A percentile compares a stretch with the other conserved stretches of the same genome.
These are phyloP conservation scores for Termitomyces sp. DNA, from an alignment of 768 basidiomycete genomes.

Conservation along the genomic window DNA sequence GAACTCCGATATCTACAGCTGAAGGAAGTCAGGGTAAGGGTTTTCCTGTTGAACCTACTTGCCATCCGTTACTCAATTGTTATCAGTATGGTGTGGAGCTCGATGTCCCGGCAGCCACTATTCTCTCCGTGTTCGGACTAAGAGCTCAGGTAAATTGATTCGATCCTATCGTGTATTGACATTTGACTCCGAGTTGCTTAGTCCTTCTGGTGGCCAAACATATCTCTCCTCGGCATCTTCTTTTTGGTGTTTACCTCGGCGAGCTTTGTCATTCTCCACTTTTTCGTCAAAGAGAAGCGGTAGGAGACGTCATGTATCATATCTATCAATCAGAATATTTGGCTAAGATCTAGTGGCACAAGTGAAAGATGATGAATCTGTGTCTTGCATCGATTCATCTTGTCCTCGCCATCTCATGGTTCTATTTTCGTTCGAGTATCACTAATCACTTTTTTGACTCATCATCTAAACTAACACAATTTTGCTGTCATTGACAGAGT, in stretches of 20 bases:
- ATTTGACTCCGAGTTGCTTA: conserved; percentile 17
- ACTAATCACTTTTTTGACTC: not conserved
- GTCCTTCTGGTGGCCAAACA: conserved; percentile 99
- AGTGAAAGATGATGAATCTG: not conserved
- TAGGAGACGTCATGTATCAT: conserved; percentile 22
- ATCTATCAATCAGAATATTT: not conserved
- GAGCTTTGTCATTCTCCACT: conserved; percentile 80
- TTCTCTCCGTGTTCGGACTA: conserved; percentile 91
- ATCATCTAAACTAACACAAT: conserved; percentile 6
- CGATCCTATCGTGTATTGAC: conserved; percentile 13
- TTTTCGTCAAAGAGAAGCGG: conserved; percentile 82
- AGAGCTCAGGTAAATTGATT: conserved; percentile 60
- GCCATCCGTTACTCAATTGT: not conserved
- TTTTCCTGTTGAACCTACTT: not conserved
- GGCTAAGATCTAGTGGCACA: too few species aligned
- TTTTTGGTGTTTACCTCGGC: conserved; percentile 74
- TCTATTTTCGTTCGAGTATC: not conserved
- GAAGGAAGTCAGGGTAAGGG: conserved; percentile 79
- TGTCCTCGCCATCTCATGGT: not conserved
- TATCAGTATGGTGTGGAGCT: conserved; percentile 91
- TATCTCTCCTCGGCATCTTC: conserved; percentile 79
- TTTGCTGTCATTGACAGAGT: conserved; percentile 53
- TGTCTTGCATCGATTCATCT: not conserved
- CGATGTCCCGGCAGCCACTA: conserved; percentile 94
- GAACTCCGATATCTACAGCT: conserved; percentile 92